Evolutionary conservation across 768 basidiomycete species (phyloP), one percentile per base, ranked within the genome.

Genomic region (Lactifluus volemus): DNA sequence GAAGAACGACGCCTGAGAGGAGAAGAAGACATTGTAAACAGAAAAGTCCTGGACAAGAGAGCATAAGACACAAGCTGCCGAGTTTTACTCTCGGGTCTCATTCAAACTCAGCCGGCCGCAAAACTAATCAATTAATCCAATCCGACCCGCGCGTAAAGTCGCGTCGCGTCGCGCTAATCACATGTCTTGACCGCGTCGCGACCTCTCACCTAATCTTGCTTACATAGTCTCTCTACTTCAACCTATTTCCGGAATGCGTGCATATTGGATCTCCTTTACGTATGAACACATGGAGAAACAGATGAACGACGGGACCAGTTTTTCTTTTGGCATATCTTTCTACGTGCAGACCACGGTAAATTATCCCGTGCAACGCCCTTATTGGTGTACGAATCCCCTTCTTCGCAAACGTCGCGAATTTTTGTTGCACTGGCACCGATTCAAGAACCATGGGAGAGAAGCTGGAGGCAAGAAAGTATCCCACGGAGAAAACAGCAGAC

Each of bases 401-500:
- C 32, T 4, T 34, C 32, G 32, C 32, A 34, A 34, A 34, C 32
- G n/a, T n/a, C n/a, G n/a, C n/a, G n/a, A n/a, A n/a, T n/a, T 34
- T 34, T 25, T 25, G 25, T 25, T 25, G 25, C 1, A 25, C 25
- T 25, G 25, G 2, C 25, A 25, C 25, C 1, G 25, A 25, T 25
- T 25, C 25, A 25, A 25, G 25, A 25, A 25, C 25, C 25, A 25
- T 25, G 25, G 2, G 25, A 25, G 2, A 25, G 25, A 25, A 25
- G 25, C 25, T 25, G 25, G 25, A 25, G 25, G 25, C 25, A 25
- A 25, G 25, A 1, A 25, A 25, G 25, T 25, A 25, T 25, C 2
- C n/a, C n/a, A n/a, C n/a, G n/a, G 86, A 53, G 74, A 78, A 34
- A n/a, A 96, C 98, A 68, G 72, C 84, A n/a, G 81, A 11, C 47